Evolutionary conservation across 2,329 filamentous ascomycete species (phyloP).

Genomic region (Aspergillus caelatus): DNA sequence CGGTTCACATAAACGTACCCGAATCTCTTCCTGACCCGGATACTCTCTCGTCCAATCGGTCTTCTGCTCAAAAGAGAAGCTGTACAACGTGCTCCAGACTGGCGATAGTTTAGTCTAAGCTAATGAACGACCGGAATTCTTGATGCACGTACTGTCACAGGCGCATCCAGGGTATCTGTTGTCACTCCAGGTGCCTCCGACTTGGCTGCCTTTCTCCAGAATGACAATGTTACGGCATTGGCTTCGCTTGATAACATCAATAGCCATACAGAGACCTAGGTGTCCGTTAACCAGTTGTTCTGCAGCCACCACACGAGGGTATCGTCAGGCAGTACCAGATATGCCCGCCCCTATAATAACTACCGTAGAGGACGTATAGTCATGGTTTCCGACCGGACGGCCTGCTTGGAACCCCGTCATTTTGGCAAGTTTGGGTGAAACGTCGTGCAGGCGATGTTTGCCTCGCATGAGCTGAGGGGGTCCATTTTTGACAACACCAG

Average conservation of each 20-base stretch:
- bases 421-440: neutral
- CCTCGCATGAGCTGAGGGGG: neutral
- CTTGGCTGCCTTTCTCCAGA: constrained; percentile 56
- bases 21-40: constrained; percentile 63
- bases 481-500: neutral
- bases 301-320: neutral
- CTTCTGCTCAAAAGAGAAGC: constrained; percentile 64
- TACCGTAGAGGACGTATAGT: constrained; percentile 56
- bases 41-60: constrained; percentile 61
- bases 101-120: neutral
- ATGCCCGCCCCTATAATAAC: constrained; percentile 62
- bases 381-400: constrained; percentile 47
- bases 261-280: constrained; percentile 58
- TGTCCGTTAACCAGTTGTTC: neutral
- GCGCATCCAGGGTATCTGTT: constrained; percentile 61
- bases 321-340: constrained; percentile 42
- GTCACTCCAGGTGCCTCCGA: constrained; percentile 59
- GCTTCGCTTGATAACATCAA: constrained; percentile 57
- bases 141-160: constrained; percentile 48
- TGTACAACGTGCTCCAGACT: constrained; percentile 60
- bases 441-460: neutral
- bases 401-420: constrained; percentile 1
- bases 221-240: constrained; percentile 56
- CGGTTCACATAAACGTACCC: constrained; percentile 33
- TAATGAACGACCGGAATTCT: neutral